phyloP scores from a whole-genome alignment of 192 early-diverging fungal species.

The Gigaspora rosea region DNA sequence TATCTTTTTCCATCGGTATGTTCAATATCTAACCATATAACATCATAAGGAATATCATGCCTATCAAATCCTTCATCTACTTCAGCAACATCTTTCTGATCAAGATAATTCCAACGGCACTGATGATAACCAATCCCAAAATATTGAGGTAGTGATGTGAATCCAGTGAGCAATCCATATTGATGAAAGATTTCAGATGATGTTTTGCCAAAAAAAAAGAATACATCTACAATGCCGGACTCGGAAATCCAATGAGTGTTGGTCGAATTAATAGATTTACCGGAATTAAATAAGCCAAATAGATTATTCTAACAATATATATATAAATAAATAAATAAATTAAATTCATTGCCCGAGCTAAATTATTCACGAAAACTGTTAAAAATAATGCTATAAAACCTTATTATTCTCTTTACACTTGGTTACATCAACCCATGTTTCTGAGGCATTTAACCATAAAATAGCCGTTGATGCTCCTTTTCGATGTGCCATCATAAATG shows the following conservation, averaged over 20 bases:
- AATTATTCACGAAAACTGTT: too few relatives aligned
- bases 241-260: constrained; percentile 95
- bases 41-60: constrained; percentile 94
- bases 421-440: constrained; percentile 97
- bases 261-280: constrained; percentile 47
- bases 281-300: constrained; percentile 29
- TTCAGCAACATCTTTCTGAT: constrained; percentile 82
- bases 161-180: constrained; percentile 79
- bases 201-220: constrained; percentile 75
- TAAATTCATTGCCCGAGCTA: too few relatives aligned
- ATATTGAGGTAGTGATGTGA: constrained; percentile 77
- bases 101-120: constrained; percentile 98
- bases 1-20: constrained; percentile 98
- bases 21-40: constrained; percentile 99
- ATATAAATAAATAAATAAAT: too few relatives aligned
- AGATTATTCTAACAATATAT: neutral
- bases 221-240: constrained; percentile 86
- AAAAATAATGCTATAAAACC: too few relatives aligned
- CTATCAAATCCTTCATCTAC: constrained; percentile 89
- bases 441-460: constrained; percentile 92
- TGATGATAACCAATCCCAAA: constrained; percentile 96
- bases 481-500: constrained; percentile 91
- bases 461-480: constrained; percentile 74
- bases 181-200: constrained; percentile 68
- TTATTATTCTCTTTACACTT: constrained; percentile 54